Evolutionary conservation across 1,139 yeast genomes (phyloP).

Genomic region (Diutina ranongensis): DNA sequence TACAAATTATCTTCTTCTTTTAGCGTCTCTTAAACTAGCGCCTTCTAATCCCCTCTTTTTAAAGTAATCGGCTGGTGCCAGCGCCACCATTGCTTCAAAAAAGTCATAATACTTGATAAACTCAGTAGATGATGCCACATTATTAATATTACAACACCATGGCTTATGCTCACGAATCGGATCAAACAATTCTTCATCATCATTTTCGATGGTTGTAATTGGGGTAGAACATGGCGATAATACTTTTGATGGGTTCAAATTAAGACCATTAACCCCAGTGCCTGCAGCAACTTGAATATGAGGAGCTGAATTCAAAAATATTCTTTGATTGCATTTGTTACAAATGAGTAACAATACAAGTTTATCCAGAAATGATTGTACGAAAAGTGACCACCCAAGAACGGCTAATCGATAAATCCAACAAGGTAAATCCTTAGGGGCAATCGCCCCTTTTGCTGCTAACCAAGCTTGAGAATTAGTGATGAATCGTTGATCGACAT

Average conservation of each 20-base stretch:
- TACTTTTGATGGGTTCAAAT: neutral
- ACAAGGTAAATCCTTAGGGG: neutral
- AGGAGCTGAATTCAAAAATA: neutral
- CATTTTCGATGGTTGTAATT: neutral
- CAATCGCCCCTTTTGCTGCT: neutral
- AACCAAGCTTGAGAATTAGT: neutral
- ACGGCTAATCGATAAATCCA: constrained; percentile 1
- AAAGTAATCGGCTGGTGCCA: neutral
- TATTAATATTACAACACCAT: constrained; percentile 3
- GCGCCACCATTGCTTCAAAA: neutral
- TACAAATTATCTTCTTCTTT: too few relatives aligned
- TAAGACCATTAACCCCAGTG: neutral
- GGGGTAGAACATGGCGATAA: neutral
- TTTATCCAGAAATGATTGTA: neutral
- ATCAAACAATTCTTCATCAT: neutral
- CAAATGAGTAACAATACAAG: neutral
- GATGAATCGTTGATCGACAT: neutral
- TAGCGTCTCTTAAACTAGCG: too few relatives aligned
- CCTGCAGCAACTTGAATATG: neutral
- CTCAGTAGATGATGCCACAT: constrained; percentile 1
- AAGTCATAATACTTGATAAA: neutral
- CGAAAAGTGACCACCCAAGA: neutral
- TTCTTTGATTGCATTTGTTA: neutral
- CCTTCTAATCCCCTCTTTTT: neutral
- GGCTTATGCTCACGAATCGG: constrained; percentile 1